These are phyloP conservation scores for Diospyros lotus DNA, from an alignment of 148 eudicot species.

Conservation along the genomic window DNA sequence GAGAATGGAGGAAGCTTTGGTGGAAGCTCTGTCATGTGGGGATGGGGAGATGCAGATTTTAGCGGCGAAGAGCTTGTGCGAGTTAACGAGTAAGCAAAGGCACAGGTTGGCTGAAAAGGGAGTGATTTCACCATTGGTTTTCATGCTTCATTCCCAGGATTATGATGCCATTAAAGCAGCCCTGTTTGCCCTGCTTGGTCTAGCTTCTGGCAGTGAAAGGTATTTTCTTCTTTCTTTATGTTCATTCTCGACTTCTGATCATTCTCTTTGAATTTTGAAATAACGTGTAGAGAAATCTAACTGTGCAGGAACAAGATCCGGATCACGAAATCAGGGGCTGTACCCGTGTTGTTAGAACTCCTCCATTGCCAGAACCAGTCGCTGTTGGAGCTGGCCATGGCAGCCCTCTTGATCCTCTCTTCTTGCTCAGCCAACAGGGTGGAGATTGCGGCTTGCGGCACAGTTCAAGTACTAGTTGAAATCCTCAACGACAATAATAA, in stretches of 20 bases:
- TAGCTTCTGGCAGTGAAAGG: constrained; percentile 77
- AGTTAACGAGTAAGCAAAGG: constrained; percentile 46
- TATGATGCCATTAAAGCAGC: constrained; percentile 57
- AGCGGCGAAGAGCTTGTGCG: constrained; percentile 40
- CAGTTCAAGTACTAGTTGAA: constrained; percentile 39
- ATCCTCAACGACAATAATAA: constrained; percentile 16
- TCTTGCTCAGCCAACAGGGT: constrained; percentile 49
- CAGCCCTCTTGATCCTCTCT: constrained; percentile 56
- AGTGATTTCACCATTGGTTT: constrained; percentile 38
- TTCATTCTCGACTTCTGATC: background rate
- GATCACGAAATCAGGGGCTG: constrained; percentile 54
- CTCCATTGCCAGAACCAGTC: constrained; percentile 35
- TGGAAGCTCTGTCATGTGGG: constrained; percentile 43
- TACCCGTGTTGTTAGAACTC: constrained; percentile 29
- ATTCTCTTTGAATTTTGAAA: background rate
- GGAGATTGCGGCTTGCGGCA: constrained; percentile 47
- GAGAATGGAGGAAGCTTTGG: constrained; percentile 35
- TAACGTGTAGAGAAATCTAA: no score
- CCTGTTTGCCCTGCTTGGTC: constrained; percentile 64
- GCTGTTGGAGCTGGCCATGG: constrained; percentile 40
- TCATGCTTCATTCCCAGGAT: constrained; percentile 42
- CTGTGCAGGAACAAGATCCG: constrained; percentile 55
- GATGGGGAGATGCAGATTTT: constrained; percentile 33
- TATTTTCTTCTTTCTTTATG: constrained; percentile 9
- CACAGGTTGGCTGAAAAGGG: constrained; percentile 52